Evolutionary conservation across 352 stramenopile genomes (phyloP).

Genomic region (Salisapilia sapeloensis): DNA sequence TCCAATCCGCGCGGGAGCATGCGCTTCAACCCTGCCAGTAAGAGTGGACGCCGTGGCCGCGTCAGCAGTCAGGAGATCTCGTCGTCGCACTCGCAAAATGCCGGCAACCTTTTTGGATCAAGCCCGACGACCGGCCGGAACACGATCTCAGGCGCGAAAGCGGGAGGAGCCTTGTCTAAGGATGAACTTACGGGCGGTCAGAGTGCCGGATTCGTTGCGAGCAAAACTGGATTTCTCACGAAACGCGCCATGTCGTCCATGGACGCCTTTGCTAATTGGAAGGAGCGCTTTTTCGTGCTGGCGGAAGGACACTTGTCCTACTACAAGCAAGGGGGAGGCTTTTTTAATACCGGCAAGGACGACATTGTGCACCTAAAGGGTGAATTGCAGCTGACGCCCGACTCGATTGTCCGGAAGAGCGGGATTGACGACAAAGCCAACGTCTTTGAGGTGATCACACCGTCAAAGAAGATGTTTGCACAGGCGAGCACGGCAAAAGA

Average conservation of each 20-base stretch:
- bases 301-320: conserved; percentile 72
- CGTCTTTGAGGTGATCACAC: conserved; percentile 72
- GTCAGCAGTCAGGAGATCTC: conserved; percentile 4
- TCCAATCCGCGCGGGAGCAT: too few species aligned
- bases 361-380: conserved; percentile 77
- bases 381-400: conserved; percentile 59
- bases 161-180: conserved; percentile 2
- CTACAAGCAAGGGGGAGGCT: conserved; percentile 74
- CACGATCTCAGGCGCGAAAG: conserved; percentile 1
- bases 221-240: conserved; percentile 73
- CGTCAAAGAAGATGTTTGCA: conserved; percentile 76
- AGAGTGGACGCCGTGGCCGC: conserved; percentile 7
- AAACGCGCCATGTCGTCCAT: conserved; percentile 79
- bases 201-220: conserved; percentile 36
- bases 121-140: conserved; percentile 5
- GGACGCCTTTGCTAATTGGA: conserved; percentile 80
- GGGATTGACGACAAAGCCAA: conserved; percentile 79
- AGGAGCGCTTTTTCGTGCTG: conserved; percentile 77
- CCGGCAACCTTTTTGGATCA: too few species aligned
- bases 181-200: conserved; percentile 11
- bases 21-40: conserved; percentile 21
- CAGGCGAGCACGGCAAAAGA: conserved; percentile 63
- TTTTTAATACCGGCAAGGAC: conserved; percentile 76
- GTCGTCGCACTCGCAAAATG: conserved; percentile 4
- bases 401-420: conserved; percentile 67